phyloP scores from a whole-genome alignment of 805 yeast species.

The Jamesozyma rosinii region DNA sequence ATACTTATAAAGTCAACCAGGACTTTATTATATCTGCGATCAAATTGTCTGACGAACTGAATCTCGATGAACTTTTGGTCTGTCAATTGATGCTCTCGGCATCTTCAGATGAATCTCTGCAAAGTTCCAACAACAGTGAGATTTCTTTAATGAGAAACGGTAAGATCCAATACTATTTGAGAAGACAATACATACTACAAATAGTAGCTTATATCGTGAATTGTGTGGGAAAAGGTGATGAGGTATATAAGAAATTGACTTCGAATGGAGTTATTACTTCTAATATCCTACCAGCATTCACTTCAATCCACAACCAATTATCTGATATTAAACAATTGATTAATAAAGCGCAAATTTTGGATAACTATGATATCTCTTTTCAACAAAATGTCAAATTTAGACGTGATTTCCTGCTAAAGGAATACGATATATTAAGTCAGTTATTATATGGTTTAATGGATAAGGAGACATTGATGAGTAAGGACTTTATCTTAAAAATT shows the following conservation, averaged over 20 bases:
- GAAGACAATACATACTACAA: slow-evolving; percentile 68
- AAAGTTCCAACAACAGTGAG: slow-evolving; percentile 9
- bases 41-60: slow-evolving; percentile 51
- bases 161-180: slow-evolving; percentile 52
- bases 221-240: slow-evolving; percentile 12
- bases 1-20: slow-evolving; percentile 46
- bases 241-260: slow-evolving; percentile 11
- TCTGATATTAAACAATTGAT: slow-evolving; percentile 44
- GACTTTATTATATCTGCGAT: slow-evolving; percentile 55
- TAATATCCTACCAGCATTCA: slow-evolving; percentile 46
- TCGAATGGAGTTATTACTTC: slow-evolving; percentile 27
- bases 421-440: slow-evolving; percentile 67
- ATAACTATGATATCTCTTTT: slow-evolving; percentile 39
- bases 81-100: slow-evolving; percentile 54
- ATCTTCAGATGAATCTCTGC: slow-evolving; percentile 14
- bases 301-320: slow-evolving; percentile 48
- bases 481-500: slow-evolving; percentile 32
- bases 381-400: slow-evolving; percentile 45
- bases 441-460: slow-evolving; percentile 45
- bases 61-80: slow-evolving; percentile 66
- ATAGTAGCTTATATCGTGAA: slow-evolving; percentile 40
- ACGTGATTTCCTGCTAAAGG: slow-evolving; percentile 51
- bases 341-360: slow-evolving; percentile 45
- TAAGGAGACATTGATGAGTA: slow-evolving; percentile 29
- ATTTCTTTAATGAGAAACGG: slow-evolving; percentile 46